Percentiles rank a stretch among this genome's conserved stretches.
Evolutionary conservation across 1,284 basidiomycete species (phyloP).

Genomic region (Mycena citricolor): DNA sequence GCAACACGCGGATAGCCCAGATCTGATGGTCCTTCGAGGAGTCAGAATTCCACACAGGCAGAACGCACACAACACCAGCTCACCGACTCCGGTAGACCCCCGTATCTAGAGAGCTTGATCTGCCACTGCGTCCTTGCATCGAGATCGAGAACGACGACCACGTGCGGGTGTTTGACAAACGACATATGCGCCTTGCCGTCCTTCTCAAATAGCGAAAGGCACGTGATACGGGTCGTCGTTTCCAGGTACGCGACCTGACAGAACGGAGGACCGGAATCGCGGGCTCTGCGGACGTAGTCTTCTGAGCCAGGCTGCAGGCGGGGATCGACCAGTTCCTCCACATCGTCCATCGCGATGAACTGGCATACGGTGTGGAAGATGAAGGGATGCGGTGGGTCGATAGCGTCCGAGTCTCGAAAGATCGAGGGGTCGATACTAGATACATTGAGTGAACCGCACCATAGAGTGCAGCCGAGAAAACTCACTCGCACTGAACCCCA

Average conservation of each 20-base stretch:
- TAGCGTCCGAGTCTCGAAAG: constrained; percentile 43
- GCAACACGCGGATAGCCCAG: constrained; percentile 52
- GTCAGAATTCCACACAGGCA: neutral
- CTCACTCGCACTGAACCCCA: constrained; percentile 17
- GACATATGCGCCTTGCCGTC: constrained; percentile 45
- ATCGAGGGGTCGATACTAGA: constrained; percentile 28
- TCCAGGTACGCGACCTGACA: constrained; percentile 39
- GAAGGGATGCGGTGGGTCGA: constrained; percentile 49
- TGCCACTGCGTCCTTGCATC: constrained; percentile 18
- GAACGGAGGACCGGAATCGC: constrained; percentile 41
- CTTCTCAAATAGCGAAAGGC: constrained; percentile 46
- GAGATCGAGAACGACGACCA: constrained; percentile 49
- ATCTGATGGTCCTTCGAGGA: constrained; percentile 38
- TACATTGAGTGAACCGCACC: neutral
- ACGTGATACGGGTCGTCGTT: constrained; percentile 40
- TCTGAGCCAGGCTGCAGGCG: constrained; percentile 40
- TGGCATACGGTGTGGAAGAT: constrained; percentile 51
- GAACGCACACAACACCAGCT: neutral
- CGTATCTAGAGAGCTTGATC: constrained; percentile 12
- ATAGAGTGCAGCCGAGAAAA: constrained; percentile 4
- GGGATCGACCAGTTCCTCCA: constrained; percentile 54
- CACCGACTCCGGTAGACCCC: constrained; percentile 13
- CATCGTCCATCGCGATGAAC: constrained; percentile 44
- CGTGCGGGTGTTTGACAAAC: constrained; percentile 43
- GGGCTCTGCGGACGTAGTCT: constrained; percentile 39